Percentiles rank a stretch among this genome's conserved stretches.
phyloP scores from a whole-genome alignment of 176 grass and related monocot genomes.

The Bonia amplexicaulis region DNA sequence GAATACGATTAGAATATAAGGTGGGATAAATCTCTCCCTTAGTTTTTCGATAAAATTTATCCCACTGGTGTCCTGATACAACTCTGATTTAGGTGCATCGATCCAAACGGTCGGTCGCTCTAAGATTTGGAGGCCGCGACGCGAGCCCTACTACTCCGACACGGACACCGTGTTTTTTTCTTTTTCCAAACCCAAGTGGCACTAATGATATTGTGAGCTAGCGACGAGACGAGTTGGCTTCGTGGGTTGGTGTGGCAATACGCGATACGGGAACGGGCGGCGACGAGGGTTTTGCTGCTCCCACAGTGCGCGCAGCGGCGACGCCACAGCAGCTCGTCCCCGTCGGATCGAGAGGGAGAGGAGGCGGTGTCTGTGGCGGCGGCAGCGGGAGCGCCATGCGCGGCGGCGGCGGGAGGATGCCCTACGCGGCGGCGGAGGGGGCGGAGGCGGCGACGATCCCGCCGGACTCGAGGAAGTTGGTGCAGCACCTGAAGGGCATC shows the following conservation, averaged over 20 bases:
- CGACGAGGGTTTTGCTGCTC: constrained; percentile 43
- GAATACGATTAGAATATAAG: too few species aligned
- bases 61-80: too few species aligned
- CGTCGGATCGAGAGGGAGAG: constrained; percentile 31
- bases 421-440: constrained; percentile 14
- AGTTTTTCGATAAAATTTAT: too few species aligned
- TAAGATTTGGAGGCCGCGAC: too few species aligned
- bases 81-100: too few species aligned
- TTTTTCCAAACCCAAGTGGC: background rate
- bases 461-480: constrained; percentile 50
- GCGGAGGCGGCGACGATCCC: constrained; percentile 47
- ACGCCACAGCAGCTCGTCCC: constrained; percentile 11
- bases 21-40: too few species aligned
- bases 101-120: too few species aligned
- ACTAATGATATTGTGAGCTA: background rate
- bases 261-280: constrained; percentile 12
- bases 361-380: background rate
- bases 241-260: constrained; percentile 6
- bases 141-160: background rate
- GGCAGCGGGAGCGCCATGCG: constrained; percentile 34
- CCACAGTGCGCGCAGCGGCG: constrained; percentile 15
- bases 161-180: background rate
- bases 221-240: background rate
- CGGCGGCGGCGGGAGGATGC: constrained; percentile 23
- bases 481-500: constrained; percentile 74